Percentiles rank a stretch among this genome's conserved stretches.
phyloP scores from a whole-genome alignment of 1,284 basidiomycete genomes.

The Cutaneotrichosporon sp. region DNA sequence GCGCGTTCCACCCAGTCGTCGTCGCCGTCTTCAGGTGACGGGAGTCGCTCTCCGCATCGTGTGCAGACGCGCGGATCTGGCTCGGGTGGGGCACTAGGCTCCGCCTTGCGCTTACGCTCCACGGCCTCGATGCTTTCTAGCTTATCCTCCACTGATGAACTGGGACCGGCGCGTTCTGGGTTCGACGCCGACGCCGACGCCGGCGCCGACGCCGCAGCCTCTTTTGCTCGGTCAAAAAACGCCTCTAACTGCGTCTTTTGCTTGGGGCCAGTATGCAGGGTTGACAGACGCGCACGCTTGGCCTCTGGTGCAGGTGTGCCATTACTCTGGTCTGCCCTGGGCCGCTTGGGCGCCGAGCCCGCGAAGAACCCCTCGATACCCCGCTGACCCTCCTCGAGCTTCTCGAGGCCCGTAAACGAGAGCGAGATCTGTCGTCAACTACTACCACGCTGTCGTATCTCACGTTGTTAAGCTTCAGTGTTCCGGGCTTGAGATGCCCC shows the following conservation, averaged over 20 bases:
- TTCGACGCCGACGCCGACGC: neutral
- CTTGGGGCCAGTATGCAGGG: slow-evolving; percentile 23
- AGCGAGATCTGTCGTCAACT: slow-evolving; percentile 54
- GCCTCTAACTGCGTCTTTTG: slow-evolving; percentile 24
- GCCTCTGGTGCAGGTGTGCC: slow-evolving; percentile 6
- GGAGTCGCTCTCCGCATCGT: slow-evolving; percentile 20
- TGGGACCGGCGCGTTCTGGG: neutral
- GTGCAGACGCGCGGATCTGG: slow-evolving; percentile 26
- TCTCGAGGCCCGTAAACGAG: slow-evolving; percentile 76
- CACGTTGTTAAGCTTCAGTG: slow-evolving; percentile 63
- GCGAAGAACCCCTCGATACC: slow-evolving; percentile 82
- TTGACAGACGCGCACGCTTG: slow-evolving; percentile 30
- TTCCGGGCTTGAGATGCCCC: slow-evolving; percentile 49
- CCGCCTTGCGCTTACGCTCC: too few species aligned
- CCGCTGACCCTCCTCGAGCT: slow-evolving; percentile 71
- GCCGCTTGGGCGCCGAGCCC: neutral
- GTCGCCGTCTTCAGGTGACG: slow-evolving; percentile 11
- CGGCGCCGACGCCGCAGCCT: neutral
- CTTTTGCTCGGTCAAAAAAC: slow-evolving; percentile 20
- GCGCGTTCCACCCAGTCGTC: slow-evolving; percentile 43
- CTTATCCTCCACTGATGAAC: neutral
- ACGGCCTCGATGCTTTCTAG: too few species aligned
- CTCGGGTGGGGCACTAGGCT: neutral
- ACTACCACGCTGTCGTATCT: slow-evolving; percentile 1
- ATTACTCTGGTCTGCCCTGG: slow-evolving; percentile 1